Evolutionary conservation across 768 basidiomycete species (phyloP), one percentile per base, ranked within the genome.

Genomic region (Suillus clintonianus): DNA sequence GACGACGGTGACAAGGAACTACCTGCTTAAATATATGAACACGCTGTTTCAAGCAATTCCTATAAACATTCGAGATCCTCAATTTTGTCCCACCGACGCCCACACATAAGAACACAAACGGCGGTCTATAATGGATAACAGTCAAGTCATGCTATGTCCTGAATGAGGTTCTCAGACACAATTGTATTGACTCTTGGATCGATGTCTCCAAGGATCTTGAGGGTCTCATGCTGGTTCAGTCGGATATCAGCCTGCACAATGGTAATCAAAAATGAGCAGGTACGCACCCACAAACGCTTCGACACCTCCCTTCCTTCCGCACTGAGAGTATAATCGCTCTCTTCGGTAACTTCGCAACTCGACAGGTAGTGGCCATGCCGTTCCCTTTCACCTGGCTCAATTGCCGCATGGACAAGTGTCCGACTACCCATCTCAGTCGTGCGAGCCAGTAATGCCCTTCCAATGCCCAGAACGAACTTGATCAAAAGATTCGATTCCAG

Each of bases 351-450:
- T 42, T 65, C 34, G 58, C 68, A 72, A 14, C 50, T 61, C 2
- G 71, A 64, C 42, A 78, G 57, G 45, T 78, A 80, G 39, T 69
- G 71, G 5, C 78, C 79, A 6, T 73, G 69, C 69, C 69, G 68
- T 43, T 72, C 71, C 50, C 62, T 50, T 37, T 62, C 72, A 2
- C 66, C 70, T 3, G 65, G 70, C 27, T 69, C 72, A 30, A 78
- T 65, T 13, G 74, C 76, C 8, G 76, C 71, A 37, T 74, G 76
- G 5, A 79, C 67, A 24, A 81, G 67, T 24, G 77, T 74, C 43
- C 79, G 75, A 60, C 77, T 70, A 9, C 80, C 81, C 32, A 70
- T 50, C 61, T 81, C 78, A 0, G 78, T 67, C 19, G 74, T 63
- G 27, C 75, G 72, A 1, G 72, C 78, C 4, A 81, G 10, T 30